phyloP scores from a whole-genome alignment of 176 grass and related monocot species.

The Bolboschoenus planiculmis region DNA sequence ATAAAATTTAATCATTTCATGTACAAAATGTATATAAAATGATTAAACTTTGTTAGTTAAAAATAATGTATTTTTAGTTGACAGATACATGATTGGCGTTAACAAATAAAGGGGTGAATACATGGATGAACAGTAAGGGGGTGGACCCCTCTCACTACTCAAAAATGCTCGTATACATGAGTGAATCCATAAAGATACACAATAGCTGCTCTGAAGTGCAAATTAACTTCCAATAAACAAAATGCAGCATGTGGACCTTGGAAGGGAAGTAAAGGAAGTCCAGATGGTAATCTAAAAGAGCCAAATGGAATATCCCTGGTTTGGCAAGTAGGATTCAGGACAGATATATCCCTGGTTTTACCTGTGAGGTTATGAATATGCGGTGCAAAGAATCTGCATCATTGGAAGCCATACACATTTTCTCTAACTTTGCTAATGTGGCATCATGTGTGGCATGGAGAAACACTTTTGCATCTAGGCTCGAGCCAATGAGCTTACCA shows the following conservation, averaged over 20 bases:
- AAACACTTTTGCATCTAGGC: slow-evolving; percentile 87
- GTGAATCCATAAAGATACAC: neutral
- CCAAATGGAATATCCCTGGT: neutral
- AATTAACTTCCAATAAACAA: neutral
- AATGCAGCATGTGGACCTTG: neutral
- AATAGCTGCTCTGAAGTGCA: neutral
- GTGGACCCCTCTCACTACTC: too few species aligned
- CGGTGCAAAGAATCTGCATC: slow-evolving; percentile 81
- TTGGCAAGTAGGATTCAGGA: neutral
- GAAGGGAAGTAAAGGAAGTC: neutral
- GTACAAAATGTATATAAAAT: too few species aligned
- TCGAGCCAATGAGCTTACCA: slow-evolving; percentile 89
- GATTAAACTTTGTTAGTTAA: too few species aligned
- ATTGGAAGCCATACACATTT: slow-evolving; percentile 63
- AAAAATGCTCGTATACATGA: neutral
- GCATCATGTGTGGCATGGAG: slow-evolving; percentile 43
- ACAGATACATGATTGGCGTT: too few species aligned
- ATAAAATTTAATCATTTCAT: too few species aligned
- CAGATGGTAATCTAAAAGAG: neutral
- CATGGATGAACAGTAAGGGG: too few species aligned
- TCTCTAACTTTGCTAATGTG: slow-evolving; percentile 44
- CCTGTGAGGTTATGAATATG: slow-evolving; percentile 93
- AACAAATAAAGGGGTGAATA: too few species aligned
- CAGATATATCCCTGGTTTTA: slow-evolving; percentile 1
- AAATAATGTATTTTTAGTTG: too few species aligned